These are phyloP conservation scores for Ehretia macrophylla DNA, from an alignment of 257 asterid species.

Conservation along the genomic window DNA sequence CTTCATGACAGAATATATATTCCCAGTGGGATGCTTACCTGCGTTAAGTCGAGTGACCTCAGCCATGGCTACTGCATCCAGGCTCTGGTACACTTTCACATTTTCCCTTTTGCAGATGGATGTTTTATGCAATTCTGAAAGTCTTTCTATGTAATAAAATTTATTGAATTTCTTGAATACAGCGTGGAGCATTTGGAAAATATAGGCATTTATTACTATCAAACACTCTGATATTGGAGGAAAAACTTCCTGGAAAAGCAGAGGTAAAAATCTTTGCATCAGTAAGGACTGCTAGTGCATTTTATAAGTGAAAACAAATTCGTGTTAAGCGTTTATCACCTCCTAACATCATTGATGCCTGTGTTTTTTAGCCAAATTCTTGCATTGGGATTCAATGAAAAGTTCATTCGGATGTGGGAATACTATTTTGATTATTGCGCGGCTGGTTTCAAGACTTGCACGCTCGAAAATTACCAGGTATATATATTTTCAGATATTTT, in stretches of 20 bases:
- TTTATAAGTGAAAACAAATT: constrained; percentile 13
- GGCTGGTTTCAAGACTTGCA: constrained; percentile 84
- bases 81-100: constrained; percentile 47
- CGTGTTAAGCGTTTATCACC: neutral
- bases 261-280: constrained; percentile 31
- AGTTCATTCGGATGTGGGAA: constrained; percentile 96
- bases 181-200: constrained; percentile 92
- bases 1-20: constrained; percentile 77
- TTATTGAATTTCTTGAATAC: constrained; percentile 16
- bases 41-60: constrained; percentile 68
- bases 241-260: constrained; percentile 63
- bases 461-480: constrained; percentile 88
- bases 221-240: constrained; percentile 85
- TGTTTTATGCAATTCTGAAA: neutral
- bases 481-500: constrained; percentile 6
- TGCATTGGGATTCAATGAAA: constrained; percentile 74
- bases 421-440: constrained; percentile 91
- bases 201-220: constrained; percentile 83
- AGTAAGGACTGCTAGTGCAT: neutral
- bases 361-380: constrained; percentile 51
- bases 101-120: neutral
- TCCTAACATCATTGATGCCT: neutral
- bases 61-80: constrained; percentile 77
- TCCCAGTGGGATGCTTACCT: constrained; percentile 86
- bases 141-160: neutral